Evolutionary conservation across 1,284 basidiomycete species (phyloP), one percentile per base, ranked within the genome.

Genomic region (Thelephora terrestris): DNA sequence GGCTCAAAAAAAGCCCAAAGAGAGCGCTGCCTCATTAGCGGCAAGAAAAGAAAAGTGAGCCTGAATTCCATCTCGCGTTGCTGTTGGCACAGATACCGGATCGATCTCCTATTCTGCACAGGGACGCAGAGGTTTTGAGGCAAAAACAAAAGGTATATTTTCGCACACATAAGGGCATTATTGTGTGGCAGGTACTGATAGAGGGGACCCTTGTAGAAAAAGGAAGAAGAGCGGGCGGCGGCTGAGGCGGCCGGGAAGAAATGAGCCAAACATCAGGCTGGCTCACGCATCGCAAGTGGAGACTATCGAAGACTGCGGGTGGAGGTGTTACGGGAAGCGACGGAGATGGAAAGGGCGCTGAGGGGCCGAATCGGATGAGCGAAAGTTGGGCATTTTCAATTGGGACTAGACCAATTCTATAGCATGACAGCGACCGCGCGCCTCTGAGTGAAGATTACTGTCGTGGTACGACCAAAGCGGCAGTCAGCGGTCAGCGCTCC

Each of bases 11-110:
- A 82, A 82, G 62, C 64, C 77, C 37, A 88, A 86, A 65, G 83
- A 88, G 63, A 84, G 80, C 56, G 78, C 71, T 1, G 54, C 69
- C 2, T 69, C 48, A 45, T 67, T 88, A 42, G 73, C 76, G 45
- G 81, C 83, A 64, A 75, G 85, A 56, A 82, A 81, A 64, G 85
- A 88, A 67, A 69, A 68, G 85, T 88, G 67, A 66, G 84, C 17
- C 21, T 37, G 44, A 42, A 16, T 48, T 47, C 17, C 17, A 24
- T 3, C 38, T 10, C 17, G 29, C 35, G 5, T 39, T 14, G 23
- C 29, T 12, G 17, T 14, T 44, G 20, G 20, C 18, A 9, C 23
- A 36, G 9, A 10, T 32, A 32, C 3, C 6, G 29, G 29, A 32
- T 32, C 40, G 40, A 37, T 38, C 37, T 17, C 9, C 7, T 43